A percentile compares a stretch with the other conserved stretches of the same genome.
Conservation (phyloP, 495 filamentous ascomycete species). For the Neurospora hispaniola region DNA sequence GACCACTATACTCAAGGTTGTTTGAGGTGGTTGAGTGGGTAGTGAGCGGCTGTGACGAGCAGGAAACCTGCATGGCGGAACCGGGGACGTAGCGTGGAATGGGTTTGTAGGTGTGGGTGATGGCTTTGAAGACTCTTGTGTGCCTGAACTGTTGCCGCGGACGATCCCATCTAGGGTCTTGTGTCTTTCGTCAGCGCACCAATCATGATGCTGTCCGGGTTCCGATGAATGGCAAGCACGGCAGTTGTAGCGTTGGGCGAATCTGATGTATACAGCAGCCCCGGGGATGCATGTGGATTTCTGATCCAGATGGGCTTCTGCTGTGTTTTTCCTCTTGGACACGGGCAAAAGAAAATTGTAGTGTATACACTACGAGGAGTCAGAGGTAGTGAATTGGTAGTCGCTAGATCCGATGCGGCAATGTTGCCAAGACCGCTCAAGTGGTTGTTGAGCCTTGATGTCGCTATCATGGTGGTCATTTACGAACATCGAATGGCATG, state of each 20-base stretch:
- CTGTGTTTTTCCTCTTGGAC: not conserved
- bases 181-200: not conserved
- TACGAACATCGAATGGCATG: not conserved
- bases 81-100: not conserved
- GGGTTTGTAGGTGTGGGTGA: not conserved
- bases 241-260: not conserved
- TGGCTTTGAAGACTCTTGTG: constrained; percentile 2
- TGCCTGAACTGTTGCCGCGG: not conserved
- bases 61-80: not conserved
- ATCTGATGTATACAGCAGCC: not conserved
- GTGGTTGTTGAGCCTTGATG: not conserved
- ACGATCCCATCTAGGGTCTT: not conserved
- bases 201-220: not conserved
- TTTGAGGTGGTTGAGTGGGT: not conserved
- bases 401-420: not conserved
- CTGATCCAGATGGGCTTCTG: not conserved
- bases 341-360: not conserved
- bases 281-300: not conserved
- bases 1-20: not conserved
- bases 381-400: not conserved
- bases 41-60: not conserved
- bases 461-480: not conserved
- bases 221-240: not conserved
- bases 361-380: not conserved
- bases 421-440: not conserved